Evolutionary conservation across 1,139 yeast genomes (phyloP).

Genomic region (Debaryomycetaceae sp.): DNA sequence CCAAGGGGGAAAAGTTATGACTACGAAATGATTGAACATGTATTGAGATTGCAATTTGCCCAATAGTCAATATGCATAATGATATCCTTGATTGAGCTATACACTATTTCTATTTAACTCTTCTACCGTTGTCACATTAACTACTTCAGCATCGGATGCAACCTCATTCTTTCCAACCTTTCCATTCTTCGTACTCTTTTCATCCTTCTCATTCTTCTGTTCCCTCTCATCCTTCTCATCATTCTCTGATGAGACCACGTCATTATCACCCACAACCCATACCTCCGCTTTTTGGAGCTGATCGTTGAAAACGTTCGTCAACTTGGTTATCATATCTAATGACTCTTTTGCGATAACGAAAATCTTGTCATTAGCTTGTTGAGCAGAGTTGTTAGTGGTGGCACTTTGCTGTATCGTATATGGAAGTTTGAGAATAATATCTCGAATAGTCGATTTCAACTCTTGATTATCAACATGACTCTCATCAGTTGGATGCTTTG

Average conservation of each 20-base stretch:
- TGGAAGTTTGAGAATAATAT: constrained; percentile 73
- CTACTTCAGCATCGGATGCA: neutral
- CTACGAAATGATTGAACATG: too few relatives aligned
- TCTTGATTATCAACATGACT: constrained; percentile 10
- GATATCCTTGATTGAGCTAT: neutral
- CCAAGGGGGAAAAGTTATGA: too few relatives aligned
- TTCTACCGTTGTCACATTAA: neutral
- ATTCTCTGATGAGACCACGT: neutral
- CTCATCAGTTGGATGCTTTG: constrained; percentile 6
- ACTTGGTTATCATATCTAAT: constrained; percentile 78
- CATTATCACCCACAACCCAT: constrained; percentile 59
- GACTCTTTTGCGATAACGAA: constrained; percentile 85
- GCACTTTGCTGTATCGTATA: constrained; percentile 31
- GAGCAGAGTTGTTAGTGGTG: constrained; percentile 19
- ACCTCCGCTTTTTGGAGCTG: constrained; percentile 79
- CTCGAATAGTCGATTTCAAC: constrained; percentile 71
- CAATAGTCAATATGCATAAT: too few relatives aligned
- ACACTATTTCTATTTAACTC: neutral
- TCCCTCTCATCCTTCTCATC: neutral
- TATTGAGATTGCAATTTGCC: too few relatives aligned
- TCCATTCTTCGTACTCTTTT: neutral
- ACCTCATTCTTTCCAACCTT: neutral
- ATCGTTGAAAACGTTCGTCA: constrained; percentile 79
- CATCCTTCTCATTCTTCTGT: neutral
- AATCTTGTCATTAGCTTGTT: constrained; percentile 57